Conservation (phyloP, 495 filamentous ascomycete genomes). For the Neurospora sp. region DNA sequence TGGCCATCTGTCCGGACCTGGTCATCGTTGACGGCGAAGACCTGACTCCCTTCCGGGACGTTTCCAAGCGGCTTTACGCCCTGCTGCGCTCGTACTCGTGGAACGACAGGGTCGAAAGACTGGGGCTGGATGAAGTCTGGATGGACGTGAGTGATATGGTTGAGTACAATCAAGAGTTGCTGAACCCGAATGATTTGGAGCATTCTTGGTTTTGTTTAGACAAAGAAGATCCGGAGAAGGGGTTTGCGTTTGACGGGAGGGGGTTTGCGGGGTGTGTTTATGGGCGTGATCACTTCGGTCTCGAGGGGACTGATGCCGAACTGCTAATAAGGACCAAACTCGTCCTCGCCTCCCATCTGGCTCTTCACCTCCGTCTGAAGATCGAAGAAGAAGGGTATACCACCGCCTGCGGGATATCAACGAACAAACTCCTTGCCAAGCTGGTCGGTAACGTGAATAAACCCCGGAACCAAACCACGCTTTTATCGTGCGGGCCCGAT, state of each 20-base stretch:
- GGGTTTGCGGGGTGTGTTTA: slow-evolving; percentile 29
- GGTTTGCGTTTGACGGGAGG: slow-evolving; percentile 69
- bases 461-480: slow-evolving; percentile 73
- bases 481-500: slow-evolving; percentile 45
- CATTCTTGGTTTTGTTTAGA: slow-evolving; percentile 77
- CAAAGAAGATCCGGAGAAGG: slow-evolving; percentile 60
- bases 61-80: slow-evolving; percentile 66
- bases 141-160: slow-evolving; percentile 77
- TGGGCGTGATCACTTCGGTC: neutral
- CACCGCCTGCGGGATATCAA: slow-evolving; percentile 76
- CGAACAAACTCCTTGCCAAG: slow-evolving; percentile 76
- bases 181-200: slow-evolving; percentile 54
- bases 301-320: neutral
- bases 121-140: slow-evolving; percentile 79
- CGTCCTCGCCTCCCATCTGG: slow-evolving; percentile 64
- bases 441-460: slow-evolving; percentile 77
- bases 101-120: slow-evolving; percentile 62
- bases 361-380: slow-evolving; percentile 54
- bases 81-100: slow-evolving; percentile 62
- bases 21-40: slow-evolving; percentile 83
- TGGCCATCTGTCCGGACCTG: slow-evolving; percentile 70
- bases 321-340: slow-evolving; percentile 41
- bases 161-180: slow-evolving; percentile 59
- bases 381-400: slow-evolving; percentile 79
- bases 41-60: slow-evolving; percentile 73